Evolutionary conservation across 768 basidiomycete species (phyloP).

Genomic region (Naganishia onofrii): DNA sequence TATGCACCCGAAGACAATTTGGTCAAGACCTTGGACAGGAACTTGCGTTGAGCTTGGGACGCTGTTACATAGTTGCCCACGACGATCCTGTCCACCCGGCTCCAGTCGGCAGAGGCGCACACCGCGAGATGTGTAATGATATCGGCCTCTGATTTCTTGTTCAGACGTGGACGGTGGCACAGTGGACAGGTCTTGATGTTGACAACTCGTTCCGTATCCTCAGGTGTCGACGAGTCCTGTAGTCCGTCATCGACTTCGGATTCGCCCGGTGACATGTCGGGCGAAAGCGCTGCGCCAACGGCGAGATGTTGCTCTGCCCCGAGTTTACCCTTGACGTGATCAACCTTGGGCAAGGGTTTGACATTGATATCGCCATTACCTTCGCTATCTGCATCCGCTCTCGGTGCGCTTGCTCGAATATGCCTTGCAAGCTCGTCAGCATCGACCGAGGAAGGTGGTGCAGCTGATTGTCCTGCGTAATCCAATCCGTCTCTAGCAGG

Average conservation of each 20-base stretch:
- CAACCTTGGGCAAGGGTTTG: constrained; percentile 31
- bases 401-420: constrained; percentile 42
- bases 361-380: constrained; percentile 31
- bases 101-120: constrained; percentile 92
- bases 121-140: constrained; percentile 96
- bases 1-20: constrained; percentile 86
- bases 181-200: constrained; percentile 92
- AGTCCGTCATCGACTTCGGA: constrained; percentile 43
- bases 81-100: constrained; percentile 78
- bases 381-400: constrained; percentile 31
- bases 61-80: constrained; percentile 93
- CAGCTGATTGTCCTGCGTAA: constrained; percentile 52
- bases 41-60: constrained; percentile 92
- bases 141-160: constrained; percentile 83
- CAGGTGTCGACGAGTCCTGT: constrained; percentile 14
- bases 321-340: constrained; percentile 14
- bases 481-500: constrained; percentile 44
- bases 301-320: constrained; percentile 21
- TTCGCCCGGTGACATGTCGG: constrained; percentile 33
- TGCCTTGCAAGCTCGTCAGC: constrained; percentile 56
- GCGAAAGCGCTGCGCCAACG: constrained; percentile 2
- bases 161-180: constrained; percentile 82
- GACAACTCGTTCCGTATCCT: constrained; percentile 71
- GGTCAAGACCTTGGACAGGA: constrained; percentile 84
- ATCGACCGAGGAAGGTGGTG: constrained; percentile 57